Conservation (phyloP, 805 yeast species). For the Monosporozyma solicola region DNA sequence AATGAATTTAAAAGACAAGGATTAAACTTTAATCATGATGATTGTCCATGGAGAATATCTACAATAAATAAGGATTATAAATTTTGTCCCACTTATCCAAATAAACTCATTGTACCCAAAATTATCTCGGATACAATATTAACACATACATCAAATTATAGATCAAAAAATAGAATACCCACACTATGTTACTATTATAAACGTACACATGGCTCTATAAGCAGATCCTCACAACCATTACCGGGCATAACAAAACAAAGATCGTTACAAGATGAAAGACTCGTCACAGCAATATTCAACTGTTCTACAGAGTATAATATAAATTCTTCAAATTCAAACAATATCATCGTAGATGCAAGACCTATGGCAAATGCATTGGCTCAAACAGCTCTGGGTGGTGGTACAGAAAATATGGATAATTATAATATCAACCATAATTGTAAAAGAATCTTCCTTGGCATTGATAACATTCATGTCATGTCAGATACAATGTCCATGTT, state of each 20-base stretch:
- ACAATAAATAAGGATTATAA: constrained; percentile 53
- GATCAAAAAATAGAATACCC: constrained; percentile 83
- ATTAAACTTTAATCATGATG: constrained; percentile 26
- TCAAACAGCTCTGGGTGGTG: constrained; percentile 96
- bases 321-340: constrained; percentile 23
- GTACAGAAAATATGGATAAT: constrained; percentile 86
- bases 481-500: constrained; percentile 69
- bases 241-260: constrained; percentile 84
- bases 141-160: constrained; percentile 71
- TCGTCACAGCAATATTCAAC: constrained; percentile 67
- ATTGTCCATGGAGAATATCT: constrained; percentile 60
- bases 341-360: constrained; percentile 81
- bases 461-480: constrained; percentile 94
- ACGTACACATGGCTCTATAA: constrained; percentile 64
- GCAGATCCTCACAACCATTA: constrained; percentile 87
- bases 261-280: constrained; percentile 83
- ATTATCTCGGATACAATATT: constrained; percentile 73
- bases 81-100: constrained; percentile 72
- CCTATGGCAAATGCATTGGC: constrained; percentile 95
- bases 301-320: constrained; percentile 30
- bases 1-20: constrained; percentile 74
- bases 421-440: constrained; percentile 50
- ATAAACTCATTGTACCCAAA: constrained; percentile 57
- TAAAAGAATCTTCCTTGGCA: constrained; percentile 70
- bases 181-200: constrained; percentile 67